Evolutionary conservation across 768 basidiomycete species (phyloP), one percentile per base, ranked within the genome.

Genomic region (Dendrothele bispora): DNA sequence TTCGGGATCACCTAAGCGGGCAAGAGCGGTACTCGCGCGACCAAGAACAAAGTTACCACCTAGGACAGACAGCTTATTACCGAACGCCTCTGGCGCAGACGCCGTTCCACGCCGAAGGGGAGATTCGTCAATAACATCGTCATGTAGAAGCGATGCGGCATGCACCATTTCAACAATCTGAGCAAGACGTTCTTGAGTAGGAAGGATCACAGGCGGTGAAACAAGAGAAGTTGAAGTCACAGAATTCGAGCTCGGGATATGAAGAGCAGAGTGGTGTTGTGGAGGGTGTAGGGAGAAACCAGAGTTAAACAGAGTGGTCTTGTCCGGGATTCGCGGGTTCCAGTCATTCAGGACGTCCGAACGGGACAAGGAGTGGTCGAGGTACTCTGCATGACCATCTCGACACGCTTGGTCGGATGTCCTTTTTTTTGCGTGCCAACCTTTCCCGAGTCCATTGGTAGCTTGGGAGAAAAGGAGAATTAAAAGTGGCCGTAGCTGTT

Each of bases 121-220:
- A 0, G 93, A 89, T 54, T 71, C 73, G 73, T 97, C 95, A 50
- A 95, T 88, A 35, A 97, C 95, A 61, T 98, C 94, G 76, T 97
- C 95, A 59, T 98, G 94, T 7, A 98, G 67, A n/a, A 97, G 77
- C 5, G 91, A 94, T 2, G 94, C 95, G 24, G 95, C 92, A 58
- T 98, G 95, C 52, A 98, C 89, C 90, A 97, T 92, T 63, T 98
- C 94, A 36, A 92, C 86, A 28, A 98, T 93, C 57, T 93, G 90
- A 1, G 94, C 95, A 24, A 98, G 82, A n/a, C 94, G 83, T 14
- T 76, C 66, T 63, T 97, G 94, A 1, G 94, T 89, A 4, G 95
- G 92, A 4, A 98, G 79, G 32, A 88, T 67, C 52, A 55, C 50
- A 52, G 61, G 46, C 30, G 61, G 48, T 7, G 57, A 51, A 40